A percentile compares a stretch with the other conserved stretches of the same genome.
Evolutionary conservation across 192 early-diverging fungal genomes (phyloP).

Genomic region (Physocladia obscura): DNA sequence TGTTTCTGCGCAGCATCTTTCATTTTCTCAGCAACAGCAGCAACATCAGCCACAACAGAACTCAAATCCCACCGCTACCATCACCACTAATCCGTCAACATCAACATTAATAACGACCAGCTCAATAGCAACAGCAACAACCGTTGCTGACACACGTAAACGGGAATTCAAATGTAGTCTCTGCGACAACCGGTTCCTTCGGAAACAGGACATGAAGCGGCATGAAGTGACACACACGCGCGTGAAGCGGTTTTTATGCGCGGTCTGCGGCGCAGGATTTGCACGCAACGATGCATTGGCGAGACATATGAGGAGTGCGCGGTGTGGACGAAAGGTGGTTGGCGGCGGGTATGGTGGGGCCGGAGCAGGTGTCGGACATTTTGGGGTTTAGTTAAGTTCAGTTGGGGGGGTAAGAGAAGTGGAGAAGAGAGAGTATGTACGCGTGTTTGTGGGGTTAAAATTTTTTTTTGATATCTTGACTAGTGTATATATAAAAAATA

Average conservation of each 20-base stretch:
- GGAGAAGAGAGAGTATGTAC: too few relatives aligned
- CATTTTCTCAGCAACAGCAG: neutral
- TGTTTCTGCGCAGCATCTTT: neutral
- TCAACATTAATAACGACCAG: neutral
- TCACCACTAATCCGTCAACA: neutral
- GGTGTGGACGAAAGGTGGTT: neutral
- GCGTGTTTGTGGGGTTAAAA: too few relatives aligned
- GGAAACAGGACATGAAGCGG: slow-evolving; percentile 11
- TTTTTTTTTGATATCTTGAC: too few relatives aligned
- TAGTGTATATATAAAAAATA: too few relatives aligned
- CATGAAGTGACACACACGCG: slow-evolving; percentile 1
- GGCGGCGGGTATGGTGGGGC: too few relatives aligned
- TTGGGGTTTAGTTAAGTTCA: too few relatives aligned
- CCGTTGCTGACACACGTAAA: neutral
- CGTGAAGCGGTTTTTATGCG: neutral
- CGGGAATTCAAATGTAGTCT: neutral
- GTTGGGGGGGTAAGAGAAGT: too few relatives aligned
- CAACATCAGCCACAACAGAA: neutral
- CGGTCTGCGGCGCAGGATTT: slow-evolving; percentile 2
- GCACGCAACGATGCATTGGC: slow-evolving; percentile 8
- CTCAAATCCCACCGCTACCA: neutral
- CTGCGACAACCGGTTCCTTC: neutral
- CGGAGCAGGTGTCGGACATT: too few relatives aligned
- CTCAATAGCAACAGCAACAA: neutral
- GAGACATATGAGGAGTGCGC: slow-evolving; percentile 4